Percentiles rank a stretch among this genome's conserved stretches.
These are phyloP conservation scores for Debaryomyces coudertii DNA, from an alignment of 1,139 yeast species.

Conservation along the genomic window DNA sequence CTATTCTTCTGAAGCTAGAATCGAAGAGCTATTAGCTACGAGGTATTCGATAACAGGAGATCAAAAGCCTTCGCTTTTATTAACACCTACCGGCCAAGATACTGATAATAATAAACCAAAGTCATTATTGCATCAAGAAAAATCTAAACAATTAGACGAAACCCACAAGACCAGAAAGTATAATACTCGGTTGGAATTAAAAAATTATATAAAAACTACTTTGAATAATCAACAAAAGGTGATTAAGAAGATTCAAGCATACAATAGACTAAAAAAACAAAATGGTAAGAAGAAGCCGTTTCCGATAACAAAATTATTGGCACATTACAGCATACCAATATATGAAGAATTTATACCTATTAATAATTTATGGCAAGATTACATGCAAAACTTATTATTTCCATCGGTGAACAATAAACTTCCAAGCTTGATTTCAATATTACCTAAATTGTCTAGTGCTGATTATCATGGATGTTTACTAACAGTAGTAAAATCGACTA, in stretches of 20 bases:
- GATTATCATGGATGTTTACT: constrained; percentile 82
- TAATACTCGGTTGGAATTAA: constrained; percentile 50
- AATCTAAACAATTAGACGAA: constrained; percentile 13
- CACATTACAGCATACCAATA: constrained; percentile 46
- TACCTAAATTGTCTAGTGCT: constrained; percentile 70
- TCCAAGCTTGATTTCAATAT: constrained; percentile 34
- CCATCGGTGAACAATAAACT: constrained; percentile 22
- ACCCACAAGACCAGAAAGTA: constrained; percentile 23
- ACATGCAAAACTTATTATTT: constrained; percentile 58
- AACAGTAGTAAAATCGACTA: constrained; percentile 60
- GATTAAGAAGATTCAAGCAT: constrained; percentile 34
- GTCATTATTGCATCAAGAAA: constrained; percentile 23
- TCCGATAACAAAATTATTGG: constrained; percentile 32
- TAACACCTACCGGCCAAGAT: constrained; percentile 45
- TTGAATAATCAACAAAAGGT: constrained; percentile 42
- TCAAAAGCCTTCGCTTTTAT: constrained; percentile 60
- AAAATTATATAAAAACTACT: constrained; percentile 42
- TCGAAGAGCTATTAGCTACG: constrained; percentile 53
- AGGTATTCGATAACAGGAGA: constrained; percentile 61
- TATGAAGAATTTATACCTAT: constrained; percentile 57
- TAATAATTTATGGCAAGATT: constrained; percentile 63
- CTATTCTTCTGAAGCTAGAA: constrained; percentile 41
- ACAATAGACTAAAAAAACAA: constrained; percentile 23
- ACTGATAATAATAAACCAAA: constrained; percentile 20
- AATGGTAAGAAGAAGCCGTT: constrained; percentile 21